Evolutionary conservation across 2,329 filamentous ascomycete genomes (phyloP).

Genomic region (Paradendryphiella salina): DNA sequence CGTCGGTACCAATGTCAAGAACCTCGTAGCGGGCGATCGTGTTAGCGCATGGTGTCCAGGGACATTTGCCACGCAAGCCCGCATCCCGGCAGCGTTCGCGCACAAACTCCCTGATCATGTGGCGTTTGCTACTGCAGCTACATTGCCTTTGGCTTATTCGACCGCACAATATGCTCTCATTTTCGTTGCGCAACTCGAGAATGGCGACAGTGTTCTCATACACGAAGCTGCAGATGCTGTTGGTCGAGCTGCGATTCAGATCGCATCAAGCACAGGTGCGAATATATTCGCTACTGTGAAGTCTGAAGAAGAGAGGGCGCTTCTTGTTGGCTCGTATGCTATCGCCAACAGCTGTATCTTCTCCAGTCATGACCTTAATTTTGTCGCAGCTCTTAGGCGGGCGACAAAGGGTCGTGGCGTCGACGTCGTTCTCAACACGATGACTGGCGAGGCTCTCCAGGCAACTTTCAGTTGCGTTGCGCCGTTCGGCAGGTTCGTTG

Average conservation of each 20-base stretch:
- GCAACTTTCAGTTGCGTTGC: conserved; percentile 54
- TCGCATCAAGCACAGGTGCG: conserved; percentile 20
- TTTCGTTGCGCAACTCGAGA: conserved; percentile 14
- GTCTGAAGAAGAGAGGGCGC: conserved; percentile 16
- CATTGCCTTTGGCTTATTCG: conserved; percentile 20
- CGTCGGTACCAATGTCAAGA: conserved; percentile 10
- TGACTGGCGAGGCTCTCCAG: conserved; percentile 32
- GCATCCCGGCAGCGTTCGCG: conserved; percentile 2
- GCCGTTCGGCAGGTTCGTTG: conserved; percentile 24
- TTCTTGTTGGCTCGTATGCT: conserved; percentile 3
- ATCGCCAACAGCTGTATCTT: conserved; percentile 33
- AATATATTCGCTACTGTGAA: conserved; percentile 35
- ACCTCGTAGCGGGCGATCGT: conserved; percentile 23
- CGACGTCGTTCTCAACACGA: conserved; percentile 38
- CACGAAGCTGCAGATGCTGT: conserved; percentile 25
- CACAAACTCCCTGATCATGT: conserved; percentile 15
- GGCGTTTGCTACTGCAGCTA: conserved; percentile 22
- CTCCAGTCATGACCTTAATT: conserved; percentile 24
- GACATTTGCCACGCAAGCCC: conserved; percentile 9
- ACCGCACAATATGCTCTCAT: conserved; percentile 24
- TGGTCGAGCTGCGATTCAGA: conserved; percentile 14
- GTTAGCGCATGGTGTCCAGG: conserved; percentile 13
- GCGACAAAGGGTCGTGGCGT: conserved; percentile 32
- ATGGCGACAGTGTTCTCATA: conserved; percentile 34
- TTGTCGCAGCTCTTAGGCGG: conserved; percentile 17